phyloP scores from a whole-genome alignment of 2,329 filamentous ascomycete species.

The Achaetomium macrosporum region DNA sequence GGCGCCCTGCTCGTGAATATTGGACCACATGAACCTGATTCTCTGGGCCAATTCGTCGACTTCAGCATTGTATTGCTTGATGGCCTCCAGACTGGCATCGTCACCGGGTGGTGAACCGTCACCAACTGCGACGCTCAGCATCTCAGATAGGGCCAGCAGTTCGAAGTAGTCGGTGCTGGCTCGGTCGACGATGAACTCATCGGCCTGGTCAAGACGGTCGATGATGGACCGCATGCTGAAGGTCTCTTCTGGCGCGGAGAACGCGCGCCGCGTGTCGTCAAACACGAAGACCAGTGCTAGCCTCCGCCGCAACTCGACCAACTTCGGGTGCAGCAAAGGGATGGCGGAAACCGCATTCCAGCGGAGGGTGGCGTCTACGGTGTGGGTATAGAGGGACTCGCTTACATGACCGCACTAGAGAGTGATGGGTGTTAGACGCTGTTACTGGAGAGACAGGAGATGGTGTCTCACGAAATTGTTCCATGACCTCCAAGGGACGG shows the following conservation, averaged over 20 bases:
- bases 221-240: constrained; percentile 41
- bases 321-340: constrained; percentile 43
- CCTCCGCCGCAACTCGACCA: constrained; percentile 58
- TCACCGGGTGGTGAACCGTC: constrained; percentile 39
- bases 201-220: constrained; percentile 37
- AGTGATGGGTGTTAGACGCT: background rate
- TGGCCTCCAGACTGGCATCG: constrained; percentile 21
- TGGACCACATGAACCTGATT: constrained; percentile 52
- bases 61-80: constrained; percentile 57
- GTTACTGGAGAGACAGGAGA: background rate
- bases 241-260: constrained; percentile 35
- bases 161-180: constrained; percentile 59
- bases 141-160: constrained; percentile 57
- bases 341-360: constrained; percentile 54
- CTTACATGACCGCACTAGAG: constrained; percentile 45
- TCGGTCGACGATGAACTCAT: constrained; percentile 47
- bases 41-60: constrained; percentile 61
- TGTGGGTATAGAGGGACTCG: constrained; percentile 40
- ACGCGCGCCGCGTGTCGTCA: constrained; percentile 38
- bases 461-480: constrained; percentile 31
- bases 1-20: constrained; percentile 70
- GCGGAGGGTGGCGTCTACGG: constrained; percentile 47
- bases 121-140: constrained; percentile 72
- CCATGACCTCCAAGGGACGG: constrained; percentile 36
- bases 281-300: constrained; percentile 58